A percentile compares a stretch with the other conserved stretches of the same genome.
Evolutionary conservation across 148 eudicot species (phyloP).

Genomic region (Cornus kousa): DNA sequence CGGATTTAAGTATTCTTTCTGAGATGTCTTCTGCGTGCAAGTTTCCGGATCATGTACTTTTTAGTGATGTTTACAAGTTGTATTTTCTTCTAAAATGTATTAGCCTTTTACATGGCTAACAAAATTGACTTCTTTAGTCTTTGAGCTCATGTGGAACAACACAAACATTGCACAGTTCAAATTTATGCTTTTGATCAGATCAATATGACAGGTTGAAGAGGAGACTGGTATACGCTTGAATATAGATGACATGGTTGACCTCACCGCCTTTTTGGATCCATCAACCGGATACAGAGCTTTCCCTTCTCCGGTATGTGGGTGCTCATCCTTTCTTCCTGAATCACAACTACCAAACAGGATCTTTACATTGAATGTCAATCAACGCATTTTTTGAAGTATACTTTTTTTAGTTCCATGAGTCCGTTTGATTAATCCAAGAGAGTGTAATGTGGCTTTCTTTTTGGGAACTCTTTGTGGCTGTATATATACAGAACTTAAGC

Average conservation of each 20-base stretch:
- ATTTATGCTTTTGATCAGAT: slow-evolving; percentile 3
- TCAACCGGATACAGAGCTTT: slow-evolving; percentile 80
- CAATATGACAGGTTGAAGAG: slow-evolving; percentile 73
- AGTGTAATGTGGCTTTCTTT: no score
- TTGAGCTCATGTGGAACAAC: not conserved
- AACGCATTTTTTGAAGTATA: no score
- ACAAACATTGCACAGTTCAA: not conserved
- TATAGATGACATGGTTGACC: slow-evolving; percentile 72
- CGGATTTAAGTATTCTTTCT: no score
- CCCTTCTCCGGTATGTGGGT: slow-evolving; percentile 78
- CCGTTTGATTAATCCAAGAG: no score
- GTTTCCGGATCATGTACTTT: not conserved
- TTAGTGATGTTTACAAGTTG: not conserved
- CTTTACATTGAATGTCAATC: not conserved
- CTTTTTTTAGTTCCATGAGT: not conserved
- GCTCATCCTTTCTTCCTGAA: not conserved
- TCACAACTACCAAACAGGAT: not conserved
- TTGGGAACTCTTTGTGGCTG: not conserved
- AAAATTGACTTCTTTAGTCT: not conserved
- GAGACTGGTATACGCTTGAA: slow-evolving; percentile 82
- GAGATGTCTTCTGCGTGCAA: not conserved
- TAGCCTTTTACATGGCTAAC: not conserved
- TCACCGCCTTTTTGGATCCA: slow-evolving; percentile 79
- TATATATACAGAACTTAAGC: not conserved
- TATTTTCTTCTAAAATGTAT: not conserved